phyloP scores from a whole-genome alignment of 208 protist genomes.

The Blastocrithidia nonstop region DNA sequence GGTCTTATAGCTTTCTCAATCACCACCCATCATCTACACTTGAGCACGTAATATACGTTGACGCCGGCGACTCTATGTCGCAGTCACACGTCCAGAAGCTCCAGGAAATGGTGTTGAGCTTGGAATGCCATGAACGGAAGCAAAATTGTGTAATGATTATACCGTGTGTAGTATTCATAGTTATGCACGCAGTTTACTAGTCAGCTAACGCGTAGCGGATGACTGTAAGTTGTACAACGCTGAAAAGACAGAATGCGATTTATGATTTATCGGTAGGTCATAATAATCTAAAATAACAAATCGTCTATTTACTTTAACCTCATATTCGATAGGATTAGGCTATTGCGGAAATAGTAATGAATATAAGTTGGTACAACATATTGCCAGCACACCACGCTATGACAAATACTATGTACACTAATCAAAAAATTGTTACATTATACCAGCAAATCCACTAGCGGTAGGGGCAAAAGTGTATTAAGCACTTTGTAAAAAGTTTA shows the following conservation, averaged over 20 bases:
- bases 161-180: conserved; percentile 78
- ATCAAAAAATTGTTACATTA: conserved; percentile 77
- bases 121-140: conserved; percentile 73
- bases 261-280: conserved; percentile 42
- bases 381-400: conserved; percentile 53
- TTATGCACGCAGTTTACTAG: conserved; percentile 53
- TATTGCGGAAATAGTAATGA: conserved; percentile 41
- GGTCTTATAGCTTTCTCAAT: conserved; percentile 75
- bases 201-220: conserved; percentile 9
- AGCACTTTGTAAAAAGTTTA: conserved; percentile 14
- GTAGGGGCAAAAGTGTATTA: conserved; percentile 32
- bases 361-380: conserved; percentile 74
- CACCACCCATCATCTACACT: conserved; percentile 56
- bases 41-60: conserved; percentile 28
- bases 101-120: conserved; percentile 45
- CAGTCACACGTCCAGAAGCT: conserved; percentile 10
- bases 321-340: conserved; percentile 78
- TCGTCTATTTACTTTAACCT: conserved; percentile 71
- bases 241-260: conserved; percentile 4
- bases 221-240: conserved; percentile 1
- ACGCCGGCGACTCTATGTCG: conserved; percentile 6
- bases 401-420: conserved; percentile 28
- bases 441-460: conserved; percentile 30
- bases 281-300: conserved; percentile 88
- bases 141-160: conserved; percentile 56